Conservation (phyloP, 2,329 filamentous ascomycete genomes). For the Ceratocystis lukuohia region DNA sequence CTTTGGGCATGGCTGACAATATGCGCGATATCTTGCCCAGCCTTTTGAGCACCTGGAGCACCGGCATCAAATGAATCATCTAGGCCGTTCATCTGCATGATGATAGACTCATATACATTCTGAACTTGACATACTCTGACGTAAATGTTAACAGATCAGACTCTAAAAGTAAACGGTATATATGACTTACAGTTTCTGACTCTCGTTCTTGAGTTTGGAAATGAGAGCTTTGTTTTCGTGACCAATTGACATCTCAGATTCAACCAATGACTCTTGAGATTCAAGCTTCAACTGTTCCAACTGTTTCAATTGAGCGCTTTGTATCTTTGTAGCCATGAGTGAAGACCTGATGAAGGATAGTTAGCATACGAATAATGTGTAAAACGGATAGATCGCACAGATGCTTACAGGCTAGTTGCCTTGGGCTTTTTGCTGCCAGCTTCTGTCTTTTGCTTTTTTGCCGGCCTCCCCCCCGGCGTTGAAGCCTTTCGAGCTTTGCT, state of each 20-base stretch:
- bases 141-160: neutral
- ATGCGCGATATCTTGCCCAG: neutral
- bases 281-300: conserved; percentile 7
- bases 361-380: neutral
- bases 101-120: conserved; percentile 4
- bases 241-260: conserved; percentile 12
- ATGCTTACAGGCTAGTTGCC: conserved; percentile 9
- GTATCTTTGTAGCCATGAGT: conserved; percentile 10
- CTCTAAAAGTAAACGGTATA: neutral
- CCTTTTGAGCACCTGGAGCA: neutral
- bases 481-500: neutral
- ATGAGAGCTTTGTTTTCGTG: conserved; percentile 11
- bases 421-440: neutral
- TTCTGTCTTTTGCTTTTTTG: conserved; percentile 12
- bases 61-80: neutral
- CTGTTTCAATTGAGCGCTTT: conserved; percentile 12
- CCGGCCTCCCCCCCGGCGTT: neutral
- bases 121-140: conserved; percentile 10
- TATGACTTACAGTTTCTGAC: conserved; percentile 14
- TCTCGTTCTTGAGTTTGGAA: conserved; percentile 11
- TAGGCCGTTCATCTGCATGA: neutral
- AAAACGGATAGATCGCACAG: neutral
- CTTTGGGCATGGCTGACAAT: conserved; percentile 5
- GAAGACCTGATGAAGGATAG: neutral
- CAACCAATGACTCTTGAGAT: neutral